Evolutionary conservation across 495 filamentous ascomycete genomes (phyloP), one percentile per base, ranked within the genome.

Genomic region (Chlorociboria aeruginascens): DNA sequence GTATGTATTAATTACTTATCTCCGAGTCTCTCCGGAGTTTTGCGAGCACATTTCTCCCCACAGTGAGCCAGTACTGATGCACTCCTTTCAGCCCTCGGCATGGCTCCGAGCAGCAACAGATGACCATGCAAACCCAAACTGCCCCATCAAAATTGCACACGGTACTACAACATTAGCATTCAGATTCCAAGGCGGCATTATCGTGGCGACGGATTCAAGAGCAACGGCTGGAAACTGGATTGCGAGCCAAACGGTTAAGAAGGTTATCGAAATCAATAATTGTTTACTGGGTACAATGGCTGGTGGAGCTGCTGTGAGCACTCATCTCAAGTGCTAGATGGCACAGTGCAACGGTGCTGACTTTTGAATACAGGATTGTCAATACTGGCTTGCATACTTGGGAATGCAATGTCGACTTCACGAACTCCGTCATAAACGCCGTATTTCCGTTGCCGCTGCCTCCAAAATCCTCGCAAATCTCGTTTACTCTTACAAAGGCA

Each of bases 391-490:
- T 55, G 86, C 86, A 61, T 98, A 95, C 75, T 76, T 98, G 54
- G 92, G 92, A 50, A 93, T 97, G 82, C 88, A 97, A 73, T 98
- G 92, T 70, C 90, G 92, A 43, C 83, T 98, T 51, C 92, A 97
- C 68, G 92, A 98, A 72, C 90, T 98, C 57, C 87, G 92, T 51
- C 92, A 97, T 76, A 97, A 97, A 73, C 90, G 89, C 63, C 86
- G 92, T 57, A 98, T 98, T 70, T 87, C 85, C 42, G 92, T 98
- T 45, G 92, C 92, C 32, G 92, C 92, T 25, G 92, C 92, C 38
- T 93, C 86, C 51, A 98, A 98, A 77, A 97, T 98, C 61, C 86
- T 98, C 44, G 85, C 92, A 61, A 98, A 98, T 70, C 77, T 98
- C 54, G 88, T 95, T 57, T 98, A 97, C 74, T 77, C 79, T 49